Conservation (phyloP, 768 basidiomycete species). For the Boletus reticuloceps region DNA sequence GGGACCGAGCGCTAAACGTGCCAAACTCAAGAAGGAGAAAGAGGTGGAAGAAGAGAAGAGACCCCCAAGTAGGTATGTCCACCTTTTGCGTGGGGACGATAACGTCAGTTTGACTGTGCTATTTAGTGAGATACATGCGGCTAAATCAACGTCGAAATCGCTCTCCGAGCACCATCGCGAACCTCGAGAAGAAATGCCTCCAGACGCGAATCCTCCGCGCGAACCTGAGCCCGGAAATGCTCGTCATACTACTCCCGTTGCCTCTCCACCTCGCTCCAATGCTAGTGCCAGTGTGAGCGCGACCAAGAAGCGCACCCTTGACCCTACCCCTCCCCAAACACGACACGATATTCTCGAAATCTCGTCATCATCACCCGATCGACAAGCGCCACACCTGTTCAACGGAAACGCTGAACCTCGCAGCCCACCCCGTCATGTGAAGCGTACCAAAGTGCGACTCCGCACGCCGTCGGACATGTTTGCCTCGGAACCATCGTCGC, state of each 20-base stretch:
- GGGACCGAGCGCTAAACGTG: slow-evolving; percentile 6
- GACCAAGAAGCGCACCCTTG: background rate
- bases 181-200: background rate
- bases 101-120: background rate
- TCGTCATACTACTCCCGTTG: background rate
- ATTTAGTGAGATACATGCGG: slow-evolving; percentile 4
- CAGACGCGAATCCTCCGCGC: background rate
- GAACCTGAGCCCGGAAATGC: background rate
- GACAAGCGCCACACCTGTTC: background rate
- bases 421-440: background rate
- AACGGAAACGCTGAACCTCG: background rate
- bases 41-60: background rate
- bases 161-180: background rate
- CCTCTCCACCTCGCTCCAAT: background rate
- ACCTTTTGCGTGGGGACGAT: background rate
- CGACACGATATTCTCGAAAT: slow-evolving; percentile 1
- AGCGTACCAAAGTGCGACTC: slow-evolving; percentile 8
- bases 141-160: background rate
- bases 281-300: background rate
- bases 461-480: slow-evolving; percentile 14
- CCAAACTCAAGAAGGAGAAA: background rate
- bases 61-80: slow-evolving; percentile 3
- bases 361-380: background rate
- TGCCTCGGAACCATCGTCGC: slow-evolving; percentile 16
- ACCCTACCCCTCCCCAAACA: background rate